These are phyloP conservation scores for Juglanconis sp. DNA, from an alignment of 2,329 filamentous ascomycete species.

Conservation along the genomic window DNA sequence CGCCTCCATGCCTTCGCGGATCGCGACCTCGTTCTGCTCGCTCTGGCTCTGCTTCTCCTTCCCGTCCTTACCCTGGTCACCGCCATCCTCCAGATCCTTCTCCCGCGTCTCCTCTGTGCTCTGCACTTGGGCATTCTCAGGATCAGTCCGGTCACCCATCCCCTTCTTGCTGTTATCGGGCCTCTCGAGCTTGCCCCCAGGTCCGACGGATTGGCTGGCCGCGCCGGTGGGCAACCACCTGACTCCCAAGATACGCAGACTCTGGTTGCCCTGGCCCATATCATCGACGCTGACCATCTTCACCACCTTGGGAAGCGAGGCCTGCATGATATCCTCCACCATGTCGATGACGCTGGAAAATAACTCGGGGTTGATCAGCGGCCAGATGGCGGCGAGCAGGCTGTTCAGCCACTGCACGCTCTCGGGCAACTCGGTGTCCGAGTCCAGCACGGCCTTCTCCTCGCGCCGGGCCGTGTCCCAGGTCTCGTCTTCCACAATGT, in stretches of 20 bases:
- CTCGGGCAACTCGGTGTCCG: slow-evolving; percentile 53
- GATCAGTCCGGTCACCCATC: slow-evolving; percentile 45
- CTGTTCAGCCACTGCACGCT: slow-evolving; percentile 72
- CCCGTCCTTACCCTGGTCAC: slow-evolving; percentile 29
- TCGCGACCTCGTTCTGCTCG: slow-evolving; percentile 34
- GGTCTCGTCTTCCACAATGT: slow-evolving; percentile 65
- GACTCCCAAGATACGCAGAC: slow-evolving; percentile 66
- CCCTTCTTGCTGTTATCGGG: slow-evolving; percentile 32
- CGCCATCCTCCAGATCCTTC: slow-evolving; percentile 31
- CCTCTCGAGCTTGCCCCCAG: slow-evolving; percentile 54
- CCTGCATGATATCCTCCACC: slow-evolving; percentile 78
- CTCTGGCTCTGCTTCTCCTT: slow-evolving; percentile 32
- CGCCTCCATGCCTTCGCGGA: slow-evolving; percentile 64
- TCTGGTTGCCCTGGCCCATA: slow-evolving; percentile 71
- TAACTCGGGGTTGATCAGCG: slow-evolving; percentile 71
- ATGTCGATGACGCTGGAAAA: slow-evolving; percentile 63
- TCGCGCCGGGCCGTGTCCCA: slow-evolving; percentile 63
- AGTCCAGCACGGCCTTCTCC: slow-evolving; percentile 42
- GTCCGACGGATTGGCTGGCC: slow-evolving; percentile 57
- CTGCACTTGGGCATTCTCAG: slow-evolving; percentile 27
- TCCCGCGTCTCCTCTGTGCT: slow-evolving; percentile 31
- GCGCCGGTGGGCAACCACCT: slow-evolving; percentile 71
- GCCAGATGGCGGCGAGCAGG: slow-evolving; percentile 66
- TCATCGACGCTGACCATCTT: slow-evolving; percentile 76
- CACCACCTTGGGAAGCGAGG: slow-evolving; percentile 64